Evolutionary conservation across 1,139 yeast genomes (phyloP), one percentile per base, ranked within the genome.

Genomic region (Candida frijolesensis): DNA sequence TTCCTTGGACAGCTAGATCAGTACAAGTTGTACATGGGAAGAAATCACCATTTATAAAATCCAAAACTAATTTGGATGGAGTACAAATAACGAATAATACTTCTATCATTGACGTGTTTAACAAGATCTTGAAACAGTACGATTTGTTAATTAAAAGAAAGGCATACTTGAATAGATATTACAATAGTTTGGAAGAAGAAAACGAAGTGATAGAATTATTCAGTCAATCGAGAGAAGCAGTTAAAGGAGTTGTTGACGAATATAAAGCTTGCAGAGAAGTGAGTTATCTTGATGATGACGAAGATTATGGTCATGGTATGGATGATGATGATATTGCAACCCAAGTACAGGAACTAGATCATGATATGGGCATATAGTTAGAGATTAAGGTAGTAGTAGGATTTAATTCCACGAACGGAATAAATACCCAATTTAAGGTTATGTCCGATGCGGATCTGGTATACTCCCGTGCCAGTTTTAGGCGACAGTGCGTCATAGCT

Each of bases 1-100:
- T 89, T 2, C 95, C 96, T 0, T 89, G 96, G 89, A 83, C 92
- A 1, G 84, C 96, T 0, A 83, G 94, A 0, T 80, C 94, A 11
- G 78, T 91, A 5, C 95, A 89, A 62, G 75, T 91, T 0, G 92
- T 94, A 5, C 76, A 85, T 48, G 94, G 96, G 1, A 79, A 82
- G 53, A 83, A 83, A 57, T 87, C 96, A 2, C 87, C 92, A 2
- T 85, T 81, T 64, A 57, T 75, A 29, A 52, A 54, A 5, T 34
- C 37, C 3, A 48, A 27, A 12, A 46, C 67, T 18, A 68, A 70
- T n/a, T 77, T 83, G 5, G 80, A 84, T 50, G 97, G 97, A 1
- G 73, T 89, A 54, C 89, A 87, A 82, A 71, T 91, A 34, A 81
- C 95, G 4, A 91, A 91, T 64, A 84, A 88, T 48, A 84, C 96